These are phyloP conservation scores for Tranzscheliella williamsii DNA, from an alignment of 1,284 basidiomycete species.

Conservation along the genomic window DNA sequence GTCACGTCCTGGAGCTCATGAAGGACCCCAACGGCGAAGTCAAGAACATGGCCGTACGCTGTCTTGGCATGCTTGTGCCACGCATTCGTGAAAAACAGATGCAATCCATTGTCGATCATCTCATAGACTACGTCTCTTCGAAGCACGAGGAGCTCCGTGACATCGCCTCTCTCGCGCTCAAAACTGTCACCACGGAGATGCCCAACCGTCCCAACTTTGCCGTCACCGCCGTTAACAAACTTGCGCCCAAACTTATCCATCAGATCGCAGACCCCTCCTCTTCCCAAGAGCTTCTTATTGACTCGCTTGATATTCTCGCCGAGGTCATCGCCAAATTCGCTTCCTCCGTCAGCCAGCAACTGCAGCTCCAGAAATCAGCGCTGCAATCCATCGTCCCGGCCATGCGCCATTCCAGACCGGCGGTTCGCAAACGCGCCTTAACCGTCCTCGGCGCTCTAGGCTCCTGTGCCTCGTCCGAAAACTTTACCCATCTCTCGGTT, in stretches of 20 bases:
- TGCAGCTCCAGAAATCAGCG: slow-evolving; percentile 65
- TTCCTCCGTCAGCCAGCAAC: slow-evolving; percentile 61
- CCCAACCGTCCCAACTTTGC: slow-evolving; percentile 78
- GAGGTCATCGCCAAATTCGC: slow-evolving; percentile 77
- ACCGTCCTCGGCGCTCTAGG: slow-evolving; percentile 72
- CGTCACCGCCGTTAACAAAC: slow-evolving; percentile 76
- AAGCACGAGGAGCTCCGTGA: slow-evolving; percentile 88
- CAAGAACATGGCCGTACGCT: slow-evolving; percentile 81
- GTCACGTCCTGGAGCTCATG: slow-evolving; percentile 78
- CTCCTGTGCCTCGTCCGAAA: slow-evolving; percentile 43
- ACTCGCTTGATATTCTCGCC: slow-evolving; percentile 85
- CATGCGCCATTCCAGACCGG: slow-evolving; percentile 37
- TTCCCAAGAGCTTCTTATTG: slow-evolving; percentile 81
- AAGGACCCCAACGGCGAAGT: slow-evolving; percentile 96
- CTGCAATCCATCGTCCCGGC: slow-evolving; percentile 69
- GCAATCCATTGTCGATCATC: slow-evolving; percentile 80
- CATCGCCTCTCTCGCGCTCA: slow-evolving; percentile 87
- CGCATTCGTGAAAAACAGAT: slow-evolving; percentile 80
- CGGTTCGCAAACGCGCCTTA: slow-evolving; percentile 49
- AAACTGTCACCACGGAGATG: slow-evolving; percentile 89
- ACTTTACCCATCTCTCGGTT: slow-evolving; percentile 47
- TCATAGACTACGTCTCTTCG: slow-evolving; percentile 80
- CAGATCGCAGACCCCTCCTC: slow-evolving; percentile 64
- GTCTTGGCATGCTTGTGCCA: slow-evolving; percentile 82
- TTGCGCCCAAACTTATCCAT: slow-evolving; percentile 80